phyloP scores from a whole-genome alignment of 768 basidiomycete genomes.

The Rhizopogon salebrosus region DNA sequence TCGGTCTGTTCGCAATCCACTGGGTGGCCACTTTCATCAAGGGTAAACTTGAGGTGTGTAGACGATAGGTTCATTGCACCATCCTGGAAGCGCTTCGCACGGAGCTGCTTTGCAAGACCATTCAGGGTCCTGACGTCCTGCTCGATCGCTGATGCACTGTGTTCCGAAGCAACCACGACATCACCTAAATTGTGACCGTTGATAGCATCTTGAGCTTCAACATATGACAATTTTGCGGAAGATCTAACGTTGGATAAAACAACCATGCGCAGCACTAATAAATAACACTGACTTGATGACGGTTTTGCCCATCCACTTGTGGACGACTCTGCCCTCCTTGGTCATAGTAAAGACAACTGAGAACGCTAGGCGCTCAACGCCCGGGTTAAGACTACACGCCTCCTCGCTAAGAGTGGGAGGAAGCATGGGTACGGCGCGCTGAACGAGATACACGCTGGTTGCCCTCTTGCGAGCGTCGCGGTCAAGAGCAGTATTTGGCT shows the following conservation, averaged over 20 bases:
- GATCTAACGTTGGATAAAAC: conserved; percentile 48
- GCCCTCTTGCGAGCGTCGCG: conserved; percentile 97
- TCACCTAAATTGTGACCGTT: conserved; percentile 60
- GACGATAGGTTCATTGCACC: conserved; percentile 75
- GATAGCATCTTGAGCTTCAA: conserved; percentile 76
- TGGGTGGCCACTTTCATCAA: conserved; percentile 79
- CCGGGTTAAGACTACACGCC: conserved; percentile 86
- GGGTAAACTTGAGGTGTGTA: conserved; percentile 64
- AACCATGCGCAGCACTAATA: not conserved
- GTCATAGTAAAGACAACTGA: conserved; percentile 85
- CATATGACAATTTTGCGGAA: conserved; percentile 79
- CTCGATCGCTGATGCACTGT: conserved; percentile 56
- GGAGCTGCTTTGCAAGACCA: conserved; percentile 66
- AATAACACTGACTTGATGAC: conserved; percentile 66
- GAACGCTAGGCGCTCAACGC: conserved; percentile 87
- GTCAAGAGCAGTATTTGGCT: conserved; percentile 94
- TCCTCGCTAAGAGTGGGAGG: conserved; percentile 91
- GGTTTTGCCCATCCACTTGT: conserved; percentile 92
- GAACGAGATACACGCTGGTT: conserved; percentile 94
- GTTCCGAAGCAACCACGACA: conserved; percentile 50
- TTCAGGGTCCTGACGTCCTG: conserved; percentile 71
- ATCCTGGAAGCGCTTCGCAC: conserved; percentile 66
- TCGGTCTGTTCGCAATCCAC: conserved; percentile 68
- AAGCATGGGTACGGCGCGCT: conserved; percentile 95
- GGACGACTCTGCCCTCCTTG: conserved; percentile 72